phyloP scores from a whole-genome alignment of 2,329 filamentous ascomycete species.

The Didymella pinodella region DNA sequence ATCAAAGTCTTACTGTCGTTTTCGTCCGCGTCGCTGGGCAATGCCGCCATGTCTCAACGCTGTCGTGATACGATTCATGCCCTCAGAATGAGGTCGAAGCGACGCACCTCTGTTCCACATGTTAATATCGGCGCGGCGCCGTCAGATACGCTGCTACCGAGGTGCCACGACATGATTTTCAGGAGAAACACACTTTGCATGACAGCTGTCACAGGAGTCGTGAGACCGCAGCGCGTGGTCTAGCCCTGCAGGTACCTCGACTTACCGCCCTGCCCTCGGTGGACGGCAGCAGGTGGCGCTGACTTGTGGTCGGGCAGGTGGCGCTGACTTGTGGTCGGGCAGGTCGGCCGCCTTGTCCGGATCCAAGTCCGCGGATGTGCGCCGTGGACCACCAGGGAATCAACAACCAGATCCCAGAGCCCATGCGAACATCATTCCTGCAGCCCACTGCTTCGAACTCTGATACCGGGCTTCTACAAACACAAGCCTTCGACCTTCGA shows the following conservation, averaged over 20 bases:
- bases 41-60: not conserved
- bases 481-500: constrained; percentile 3
- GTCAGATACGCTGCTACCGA: constrained; percentile 12
- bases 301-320: not conserved
- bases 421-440: constrained; percentile 5
- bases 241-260: constrained; percentile 15
- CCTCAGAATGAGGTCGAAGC: not conserved
- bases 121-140: constrained; percentile 9
- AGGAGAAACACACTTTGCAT: constrained; percentile 10
- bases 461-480: constrained; percentile 1
- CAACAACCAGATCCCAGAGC: constrained; percentile 3
- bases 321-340: not conserved
- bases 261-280: constrained; percentile 11
- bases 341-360: constrained; percentile 2
- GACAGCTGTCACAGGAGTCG: constrained; percentile 6
- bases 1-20: not conserved
- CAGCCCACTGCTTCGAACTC: constrained; percentile 1
- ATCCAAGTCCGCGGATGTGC: not conserved
- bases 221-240: constrained; percentile 14
- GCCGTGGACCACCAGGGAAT: constrained; percentile 6
- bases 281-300: constrained; percentile 8
- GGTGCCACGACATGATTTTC: constrained; percentile 8
- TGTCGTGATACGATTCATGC: not conserved
- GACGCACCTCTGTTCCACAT: constrained; percentile 8
- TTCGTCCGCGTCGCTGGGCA: not conserved